A percentile compares a stretch with the other conserved stretches of the same genome.
phyloP scores from a whole-genome alignment of 352 stramenopile species.

The Globisporangium nagaii region DNA sequence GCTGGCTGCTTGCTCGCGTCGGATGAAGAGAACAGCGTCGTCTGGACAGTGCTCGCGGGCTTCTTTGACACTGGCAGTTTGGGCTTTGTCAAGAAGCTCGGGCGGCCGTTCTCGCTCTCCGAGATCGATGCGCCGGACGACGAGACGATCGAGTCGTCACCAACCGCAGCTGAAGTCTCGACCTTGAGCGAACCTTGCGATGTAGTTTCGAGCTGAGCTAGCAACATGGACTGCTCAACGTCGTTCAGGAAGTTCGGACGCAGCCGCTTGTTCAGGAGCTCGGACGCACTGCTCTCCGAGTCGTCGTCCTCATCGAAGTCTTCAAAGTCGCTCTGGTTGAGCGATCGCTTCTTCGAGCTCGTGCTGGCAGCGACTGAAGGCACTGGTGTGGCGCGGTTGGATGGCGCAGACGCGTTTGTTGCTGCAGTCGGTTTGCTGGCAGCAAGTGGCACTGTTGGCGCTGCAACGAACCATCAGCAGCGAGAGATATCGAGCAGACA shows the following conservation, averaged over 20 bases:
- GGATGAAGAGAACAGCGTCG: constrained; percentile 43
- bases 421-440: not conserved
- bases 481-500: too few species aligned
- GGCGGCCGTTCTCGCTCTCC: constrained; percentile 3
- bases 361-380: constrained; percentile 16
- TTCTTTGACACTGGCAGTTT: constrained; percentile 25
- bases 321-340: constrained; percentile 28
- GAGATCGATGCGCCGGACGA: constrained; percentile 4
- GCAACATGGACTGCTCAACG: constrained; percentile 51
- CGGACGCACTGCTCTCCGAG: constrained; percentile 14
- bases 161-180: constrained; percentile 1
- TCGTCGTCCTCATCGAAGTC: constrained; percentile 33
- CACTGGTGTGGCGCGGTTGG: constrained; percentile 28
- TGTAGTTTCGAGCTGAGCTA: constrained; percentile 37
- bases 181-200: constrained; percentile 14
- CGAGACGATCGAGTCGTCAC: constrained; percentile 9
- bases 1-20: constrained; percentile 25
- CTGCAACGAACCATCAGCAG: not conserved
- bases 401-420: not conserved
- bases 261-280: constrained; percentile 32
- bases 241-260: constrained; percentile 60
- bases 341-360: constrained; percentile 47
- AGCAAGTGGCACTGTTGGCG: constrained; percentile 1
- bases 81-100: not conserved
- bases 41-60: constrained; percentile 13